phyloP scores from a whole-genome alignment of 169 alveolate species.

The Cryptosporidium felis region DNA sequence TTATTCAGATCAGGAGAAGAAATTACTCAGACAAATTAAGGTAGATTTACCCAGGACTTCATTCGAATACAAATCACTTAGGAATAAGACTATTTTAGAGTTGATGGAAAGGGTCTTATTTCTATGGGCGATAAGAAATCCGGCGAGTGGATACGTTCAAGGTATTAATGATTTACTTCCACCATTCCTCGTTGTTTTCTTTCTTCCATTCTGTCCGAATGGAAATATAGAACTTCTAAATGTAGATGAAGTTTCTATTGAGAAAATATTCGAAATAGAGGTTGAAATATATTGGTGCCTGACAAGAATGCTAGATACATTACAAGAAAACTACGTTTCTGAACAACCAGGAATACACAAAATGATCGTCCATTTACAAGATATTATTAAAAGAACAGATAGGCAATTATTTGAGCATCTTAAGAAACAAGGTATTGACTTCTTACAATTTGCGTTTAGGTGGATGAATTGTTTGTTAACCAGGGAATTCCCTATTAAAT shows the following conservation, averaged over 20 bases:
- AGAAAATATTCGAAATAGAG: slow-evolving; percentile 85
- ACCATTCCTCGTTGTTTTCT: slow-evolving; percentile 82
- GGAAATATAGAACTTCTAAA: slow-evolving; percentile 61
- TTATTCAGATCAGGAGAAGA: slow-evolving; percentile 72
- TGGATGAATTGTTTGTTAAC: slow-evolving; percentile 81
- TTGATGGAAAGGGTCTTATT: slow-evolving; percentile 89
- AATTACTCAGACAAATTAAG: slow-evolving; percentile 81
- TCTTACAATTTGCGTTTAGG: slow-evolving; percentile 88
- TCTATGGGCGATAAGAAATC: slow-evolving; percentile 91
- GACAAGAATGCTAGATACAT: slow-evolving; percentile 86
- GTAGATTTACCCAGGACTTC: slow-evolving; percentile 91
- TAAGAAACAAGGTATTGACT: slow-evolving; percentile 74
- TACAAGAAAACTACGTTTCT: slow-evolving; percentile 91
- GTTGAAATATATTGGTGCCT: slow-evolving; percentile 90
- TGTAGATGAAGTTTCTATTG: slow-evolving; percentile 71
- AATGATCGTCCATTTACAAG: slow-evolving; percentile 86
- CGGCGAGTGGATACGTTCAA: slow-evolving; percentile 94
- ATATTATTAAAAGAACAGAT: slow-evolving; percentile 89
- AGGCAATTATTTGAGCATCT: slow-evolving; percentile 81
- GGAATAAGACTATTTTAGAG: slow-evolving; percentile 81
- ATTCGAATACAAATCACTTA: slow-evolving; percentile 82
- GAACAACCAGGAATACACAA: slow-evolving; percentile 94
- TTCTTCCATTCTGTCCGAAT: slow-evolving; percentile 72
- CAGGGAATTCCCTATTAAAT: slow-evolving; percentile 56
- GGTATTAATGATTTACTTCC: slow-evolving; percentile 91